A percentile compares a stretch with the other conserved stretches of the same genome.
phyloP scores from a whole-genome alignment of 2,329 filamentous ascomycete genomes.

The Grosmannia serpens region DNA sequence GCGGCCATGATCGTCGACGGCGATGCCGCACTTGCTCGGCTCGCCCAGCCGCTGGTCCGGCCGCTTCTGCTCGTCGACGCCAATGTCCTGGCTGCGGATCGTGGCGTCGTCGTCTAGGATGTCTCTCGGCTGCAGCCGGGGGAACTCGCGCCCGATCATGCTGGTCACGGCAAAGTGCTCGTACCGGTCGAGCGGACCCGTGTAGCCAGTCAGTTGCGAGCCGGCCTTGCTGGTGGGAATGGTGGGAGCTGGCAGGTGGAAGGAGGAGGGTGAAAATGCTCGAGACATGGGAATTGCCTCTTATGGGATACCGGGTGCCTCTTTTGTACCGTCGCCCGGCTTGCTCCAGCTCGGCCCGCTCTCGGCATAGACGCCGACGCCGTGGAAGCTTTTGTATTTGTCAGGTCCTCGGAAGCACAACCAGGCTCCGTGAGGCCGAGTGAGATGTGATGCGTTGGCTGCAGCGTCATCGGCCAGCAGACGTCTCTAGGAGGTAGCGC shows the following conservation, averaged over 20 bases:
- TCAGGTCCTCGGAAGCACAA: no score
- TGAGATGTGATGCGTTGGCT: no score
- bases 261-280: background rate
- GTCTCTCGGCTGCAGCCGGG: conserved; percentile 23
- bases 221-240: background rate
- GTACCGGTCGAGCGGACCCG: conserved; percentile 17
- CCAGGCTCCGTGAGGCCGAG: no score
- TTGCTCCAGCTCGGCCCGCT: no score
- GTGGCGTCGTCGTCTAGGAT: conserved; percentile 20
- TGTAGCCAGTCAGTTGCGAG: conserved; percentile 10
- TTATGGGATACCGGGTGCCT: background rate
- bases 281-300: background rate
- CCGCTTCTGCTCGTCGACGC: conserved; percentile 37
- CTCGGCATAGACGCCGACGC: no score
- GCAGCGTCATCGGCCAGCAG: background rate
- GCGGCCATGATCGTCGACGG: conserved; percentile 30
- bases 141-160: conserved; percentile 27
- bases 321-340: no score
- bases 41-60: conserved; percentile 36
- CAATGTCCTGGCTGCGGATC: conserved; percentile 30
- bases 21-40: conserved; percentile 29
- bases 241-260: no score
- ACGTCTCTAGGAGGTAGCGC: background rate
- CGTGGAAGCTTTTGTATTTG: no score
- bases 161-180: conserved; percentile 30